Evolutionary conservation across 108 stramenopile species (phyloP).

Genomic region (Skeletonema grethae): DNA sequence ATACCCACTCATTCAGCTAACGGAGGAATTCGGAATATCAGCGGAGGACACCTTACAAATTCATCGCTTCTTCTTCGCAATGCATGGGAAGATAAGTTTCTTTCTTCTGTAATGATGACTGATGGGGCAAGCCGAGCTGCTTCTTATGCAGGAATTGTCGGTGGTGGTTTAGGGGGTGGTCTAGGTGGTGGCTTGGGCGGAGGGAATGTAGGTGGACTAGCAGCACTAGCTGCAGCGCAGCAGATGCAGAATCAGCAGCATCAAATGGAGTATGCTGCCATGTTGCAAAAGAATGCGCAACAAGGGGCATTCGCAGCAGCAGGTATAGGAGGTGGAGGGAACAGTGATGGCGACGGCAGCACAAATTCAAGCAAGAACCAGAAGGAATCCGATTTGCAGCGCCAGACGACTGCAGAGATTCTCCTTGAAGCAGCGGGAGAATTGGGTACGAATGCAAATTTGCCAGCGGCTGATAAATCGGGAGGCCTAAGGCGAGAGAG

Average conservation of each 20-base stretch:
- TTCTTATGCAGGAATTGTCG: conserved; percentile 28
- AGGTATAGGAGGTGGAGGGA: neutral
- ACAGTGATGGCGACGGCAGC: neutral
- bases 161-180: neutral
- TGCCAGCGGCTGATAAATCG: neutral
- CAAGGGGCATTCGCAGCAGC: neutral
- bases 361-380: conserved; percentile 4
- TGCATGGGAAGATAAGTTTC: conserved; percentile 82
- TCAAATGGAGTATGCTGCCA: conserved; percentile 18
- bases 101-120: conserved; percentile 70
- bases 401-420: conserved; percentile 18
- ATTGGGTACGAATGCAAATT: conserved; percentile 1
- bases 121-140: conserved; percentile 44
- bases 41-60: conserved; percentile 50
- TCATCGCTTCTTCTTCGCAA: conserved; percentile 57
- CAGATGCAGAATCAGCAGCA: conserved; percentile 29
- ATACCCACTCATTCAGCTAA: conserved; percentile 22
- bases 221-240: conserved; percentile 41
- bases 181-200: conserved; percentile 5
- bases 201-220: conserved; percentile 24
- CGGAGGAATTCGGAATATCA: conserved; percentile 55
- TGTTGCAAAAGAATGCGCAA: conserved; percentile 22
- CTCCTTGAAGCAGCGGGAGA: conserved; percentile 26
- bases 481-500: conserved; percentile 2
- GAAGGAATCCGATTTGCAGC: conserved; percentile 3